Base-by-base conservation (phyloP, 441 rosid species). In the Gossypium laxum region DNA sequence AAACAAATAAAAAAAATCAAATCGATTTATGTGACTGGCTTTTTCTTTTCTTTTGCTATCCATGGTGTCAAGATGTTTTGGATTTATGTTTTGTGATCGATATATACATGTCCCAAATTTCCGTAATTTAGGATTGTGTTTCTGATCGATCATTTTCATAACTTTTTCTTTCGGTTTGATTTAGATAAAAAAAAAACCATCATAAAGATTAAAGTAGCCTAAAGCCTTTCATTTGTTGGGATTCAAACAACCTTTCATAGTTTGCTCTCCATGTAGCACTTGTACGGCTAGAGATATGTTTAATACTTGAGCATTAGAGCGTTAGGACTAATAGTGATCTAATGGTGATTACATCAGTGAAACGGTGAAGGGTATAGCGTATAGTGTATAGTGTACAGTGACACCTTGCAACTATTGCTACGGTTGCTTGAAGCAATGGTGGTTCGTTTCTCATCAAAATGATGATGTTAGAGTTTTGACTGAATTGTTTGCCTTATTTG, bases 11-110 rank as follows among this genome's bases (percentile, higher is more conserved):
- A 15, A 15, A 8, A 34, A 26, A 62, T 62, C 34, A 30, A 30
- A 30, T 18, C 45, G 32, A 11, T 64, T 41, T 77, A 67, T 72
- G 71, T 15, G 38, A 26, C 10, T 59, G 78, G 75, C 71, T 63
- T 65, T 3, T 56, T 41, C 8, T 70, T 12, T 58, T 58, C 38
- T 22, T 43, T 5, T 41, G 65, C 8, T 32, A 12, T 52, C 45
- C 28, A 12, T 34, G 18, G 18, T 50, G 50, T 73, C 52, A 41
- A 22, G 41, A 26, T 38, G 15, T 56, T 71, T 34, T 65, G 41
- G 28, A 54, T 56, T 50, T 34, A 30, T 65, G 3, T 30, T 6
- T 50, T 17, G n/a, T 57, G 45, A 30, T 50, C 48, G 38, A 2
- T 18, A 26, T 54, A 10, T 8, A 52, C 8, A 32, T 26, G 2